Base-by-base conservation (phyloP, 768 basidiomycete species). In the Zangia roseola region DNA sequence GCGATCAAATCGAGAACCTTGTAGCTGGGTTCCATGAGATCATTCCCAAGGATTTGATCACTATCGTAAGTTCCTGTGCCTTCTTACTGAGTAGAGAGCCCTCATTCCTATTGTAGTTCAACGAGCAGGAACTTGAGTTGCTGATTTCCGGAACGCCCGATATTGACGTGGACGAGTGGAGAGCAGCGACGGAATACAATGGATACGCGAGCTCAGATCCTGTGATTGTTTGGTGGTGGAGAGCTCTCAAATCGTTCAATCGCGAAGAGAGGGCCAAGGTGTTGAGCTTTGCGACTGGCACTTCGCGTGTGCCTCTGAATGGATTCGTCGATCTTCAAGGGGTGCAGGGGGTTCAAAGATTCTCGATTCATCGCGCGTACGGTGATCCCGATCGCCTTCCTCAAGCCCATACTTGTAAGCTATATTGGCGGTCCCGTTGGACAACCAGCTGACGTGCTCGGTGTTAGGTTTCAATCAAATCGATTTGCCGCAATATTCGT, bases 141-240 rank as follows among this genome's bases (percentile, higher is more conserved):
- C 79, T 97, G 37, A 95, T 97, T 53, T 94, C 92, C 5, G 97
- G 97, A 21, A 94, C 95, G 17, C 95, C 97, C n/a, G 94, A 95
- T 56, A 93, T 99, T 55, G 94, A 98, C 58, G 92, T 97, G 2
- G 97, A 99, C 65, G 97, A 98, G 69, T 94, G 93, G 92, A 82
- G 91, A 45, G 84, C 88, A 14, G 90, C 91, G 12, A 94, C 91
- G 3, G 92, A 94, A 62, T 92, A 94, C 71, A 91, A 86, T 54
- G 89, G 91, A 40, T 93, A 91, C 66, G 81, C 79, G 6, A 80
- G 87, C 60, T 89, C 88, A 3, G 94, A 99, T 66, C 91, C 95
- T 6, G 94, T 95, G 61, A 94, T 98, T 51, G 86, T 91, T 24
- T 99, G 94, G 94, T 97, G 93, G 88, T 99, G 97, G 97, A 82